Evolutionary conservation across 1,284 basidiomycete species (phyloP).

Genomic region (Microstroma glucosiphilum): DNA sequence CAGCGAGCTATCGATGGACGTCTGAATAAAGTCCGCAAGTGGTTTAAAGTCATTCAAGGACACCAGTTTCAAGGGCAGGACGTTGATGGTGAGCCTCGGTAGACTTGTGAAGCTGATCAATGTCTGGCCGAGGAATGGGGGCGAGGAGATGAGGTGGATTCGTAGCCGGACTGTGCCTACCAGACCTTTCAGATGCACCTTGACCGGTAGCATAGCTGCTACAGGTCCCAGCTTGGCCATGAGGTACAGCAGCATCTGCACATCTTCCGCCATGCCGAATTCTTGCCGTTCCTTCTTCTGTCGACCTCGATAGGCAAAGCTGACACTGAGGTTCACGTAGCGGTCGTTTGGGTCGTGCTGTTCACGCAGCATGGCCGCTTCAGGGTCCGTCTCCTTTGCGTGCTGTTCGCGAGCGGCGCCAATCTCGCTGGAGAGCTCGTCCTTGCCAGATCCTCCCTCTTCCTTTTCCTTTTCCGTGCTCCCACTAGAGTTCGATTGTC

Average conservation of each 20-base stretch:
- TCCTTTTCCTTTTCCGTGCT: not conserved
- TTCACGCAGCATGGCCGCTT: conserved; percentile 4
- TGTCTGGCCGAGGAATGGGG: conserved; percentile 11
- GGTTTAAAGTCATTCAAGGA: conserved; percentile 4
- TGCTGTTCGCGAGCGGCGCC: conserved; percentile 5
- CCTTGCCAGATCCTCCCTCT: not conserved
- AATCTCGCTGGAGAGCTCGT: conserved; percentile 4
- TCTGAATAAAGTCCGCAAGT: conserved; percentile 7
- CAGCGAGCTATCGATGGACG: conserved; percentile 8
- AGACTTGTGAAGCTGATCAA: conserved; percentile 6
- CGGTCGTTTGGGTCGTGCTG: not conserved
- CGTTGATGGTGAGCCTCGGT: conserved; percentile 6
- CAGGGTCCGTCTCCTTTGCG: not conserved
- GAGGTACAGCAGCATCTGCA: conserved; percentile 8
- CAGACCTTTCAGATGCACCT: conserved; percentile 10
- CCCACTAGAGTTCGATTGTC: not conserved
- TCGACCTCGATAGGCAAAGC: conserved; percentile 8
- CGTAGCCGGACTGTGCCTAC: conserved; percentile 9
- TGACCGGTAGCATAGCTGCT: conserved; percentile 11
- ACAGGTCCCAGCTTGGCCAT: conserved; percentile 10
- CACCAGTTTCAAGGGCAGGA: conserved; percentile 4
- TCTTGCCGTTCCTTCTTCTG: not conserved
- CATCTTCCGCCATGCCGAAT: conserved; percentile 5
- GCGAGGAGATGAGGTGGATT: conserved; percentile 1
- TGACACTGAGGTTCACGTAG: conserved; percentile 7